Conservation (phyloP, 129 eudicot species). For the Artemisia argyi region DNA sequence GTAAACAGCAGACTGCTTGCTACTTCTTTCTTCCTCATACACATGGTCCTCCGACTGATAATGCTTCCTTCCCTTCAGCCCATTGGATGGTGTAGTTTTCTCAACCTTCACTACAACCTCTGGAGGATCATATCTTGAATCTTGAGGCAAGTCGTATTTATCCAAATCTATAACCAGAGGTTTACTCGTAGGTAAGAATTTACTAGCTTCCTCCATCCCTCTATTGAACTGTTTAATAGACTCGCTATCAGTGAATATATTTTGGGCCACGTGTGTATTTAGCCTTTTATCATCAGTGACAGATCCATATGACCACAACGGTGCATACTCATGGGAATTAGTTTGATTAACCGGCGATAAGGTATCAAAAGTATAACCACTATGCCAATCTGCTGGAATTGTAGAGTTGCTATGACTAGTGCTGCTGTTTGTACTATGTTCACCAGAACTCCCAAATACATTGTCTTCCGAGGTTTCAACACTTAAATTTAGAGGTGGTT, state of each 20-base stretch:
- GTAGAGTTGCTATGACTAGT: slow-evolving; percentile 35
- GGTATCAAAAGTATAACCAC: slow-evolving; percentile 40
- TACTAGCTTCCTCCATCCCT: slow-evolving; percentile 94
- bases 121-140: slow-evolving; percentile 29
- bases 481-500: slow-evolving; percentile 12
- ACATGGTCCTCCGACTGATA: slow-evolving; percentile 47
- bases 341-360: slow-evolving; percentile 27
- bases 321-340: slow-evolving; percentile 17
- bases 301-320: slow-evolving; percentile 31
- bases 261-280: slow-evolving; percentile 33
- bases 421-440: slow-evolving; percentile 48
- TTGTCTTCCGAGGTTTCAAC: slow-evolving; percentile 46
- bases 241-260: slow-evolving; percentile 52
- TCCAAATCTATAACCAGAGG: slow-evolving; percentile 69
- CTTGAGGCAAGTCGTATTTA: slow-evolving; percentile 52
- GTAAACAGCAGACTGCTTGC: slow-evolving; percentile 70
- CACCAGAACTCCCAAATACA: slow-evolving; percentile 45
- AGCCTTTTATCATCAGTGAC: slow-evolving; percentile 30
- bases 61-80: slow-evolving; percentile 61
- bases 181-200: slow-evolving; percentile 59
- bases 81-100: slow-evolving; percentile 33
- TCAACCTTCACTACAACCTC: slow-evolving; percentile 43
- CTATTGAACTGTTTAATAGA: slow-evolving; percentile 69
- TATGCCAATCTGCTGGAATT: slow-evolving; percentile 50
- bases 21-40: slow-evolving; percentile 66